Base-by-base conservation (phyloP, 805 yeast genomes). In the Kuraishia hungarica region DNA sequence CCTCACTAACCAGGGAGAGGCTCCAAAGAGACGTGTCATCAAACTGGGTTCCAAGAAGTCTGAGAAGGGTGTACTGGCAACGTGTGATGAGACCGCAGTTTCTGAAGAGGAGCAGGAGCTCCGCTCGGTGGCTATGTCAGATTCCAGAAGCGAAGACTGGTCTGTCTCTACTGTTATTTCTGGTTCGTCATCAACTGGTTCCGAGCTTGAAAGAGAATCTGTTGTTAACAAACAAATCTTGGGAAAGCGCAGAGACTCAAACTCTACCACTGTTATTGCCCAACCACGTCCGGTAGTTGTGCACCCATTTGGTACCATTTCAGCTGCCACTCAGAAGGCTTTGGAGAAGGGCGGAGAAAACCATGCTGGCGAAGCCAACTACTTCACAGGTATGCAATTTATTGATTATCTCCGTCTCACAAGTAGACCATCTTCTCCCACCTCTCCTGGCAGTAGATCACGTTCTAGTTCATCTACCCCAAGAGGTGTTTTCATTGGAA, bases 21-120 rank as follows among this genome's bases (percentile, higher is more conserved):
- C 73, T 56, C 79, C 80, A 5, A 74, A 74, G 62, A 65, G 82
- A 64, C 64, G 82, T 61, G 67, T 63, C 19, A 71, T 77, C 53
- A 73, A 69, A 57, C 53, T 76, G 55, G 43, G 43, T 17, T 35
- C 43, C 17, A 35, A 35, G 43, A 35, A 35, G 43, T 35, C 43
- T 15, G 17, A 35, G 43, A 35, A 15, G 43, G 15, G 17, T 35
- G 17, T 2, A 15, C 3, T 13, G 17, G 3, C 43, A 35, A 2
- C 43, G 3, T 7, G n/a, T 13, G 43, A 35, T 10, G 43, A 35
- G 3, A 35, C 43, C 17, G 43, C 43, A 7, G 43, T 35, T 17
- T 35, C 43, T 35, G 43, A 35, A 15, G 43, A 35, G 43, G 43
- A 13, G 17, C 43, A 35, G 43, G 4, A 35, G 8, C 17, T 35